Conservation (phyloP, 257 asterid species). For the Fraxinus excelsior region DNA sequence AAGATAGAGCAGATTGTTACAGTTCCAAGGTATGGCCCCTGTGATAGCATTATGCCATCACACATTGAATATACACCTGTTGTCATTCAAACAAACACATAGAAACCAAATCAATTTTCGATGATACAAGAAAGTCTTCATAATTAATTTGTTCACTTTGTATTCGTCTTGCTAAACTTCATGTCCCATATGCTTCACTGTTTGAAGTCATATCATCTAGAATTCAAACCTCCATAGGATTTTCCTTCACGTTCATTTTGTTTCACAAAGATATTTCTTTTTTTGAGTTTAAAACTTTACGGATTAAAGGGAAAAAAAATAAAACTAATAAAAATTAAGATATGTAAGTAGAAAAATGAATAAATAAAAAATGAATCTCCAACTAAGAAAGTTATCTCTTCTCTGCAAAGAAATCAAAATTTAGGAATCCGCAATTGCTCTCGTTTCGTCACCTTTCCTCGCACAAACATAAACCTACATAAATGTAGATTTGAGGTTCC, state of each 20-base stretch:
- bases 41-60: conserved; percentile 73
- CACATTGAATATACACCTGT: conserved; percentile 82
- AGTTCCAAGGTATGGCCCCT: conserved; percentile 88
- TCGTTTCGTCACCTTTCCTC: neutral
- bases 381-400: neutral
- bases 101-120: conserved; percentile 23
- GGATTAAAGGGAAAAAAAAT: neutral
- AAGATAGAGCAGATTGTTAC: conserved; percentile 69
- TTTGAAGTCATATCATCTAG: neutral
- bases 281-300: neutral
- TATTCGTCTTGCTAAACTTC: neutral
- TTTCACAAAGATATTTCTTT: neutral
- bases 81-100: conserved; percentile 26
- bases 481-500: neutral
- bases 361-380: neutral
- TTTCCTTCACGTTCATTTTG: neutral
- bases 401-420: neutral
- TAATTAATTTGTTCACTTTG: neutral
- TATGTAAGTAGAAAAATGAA: neutral
- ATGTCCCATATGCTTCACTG: no score
- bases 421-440: neutral
- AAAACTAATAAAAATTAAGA: neutral
- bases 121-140: conserved; percentile 1
- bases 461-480: neutral
- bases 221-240: neutral